Percentiles rank a stretch among this genome's conserved stretches.
Evolutionary conservation across 257 asterid species (phyloP).

Genomic region (Henckelia pumila): DNA sequence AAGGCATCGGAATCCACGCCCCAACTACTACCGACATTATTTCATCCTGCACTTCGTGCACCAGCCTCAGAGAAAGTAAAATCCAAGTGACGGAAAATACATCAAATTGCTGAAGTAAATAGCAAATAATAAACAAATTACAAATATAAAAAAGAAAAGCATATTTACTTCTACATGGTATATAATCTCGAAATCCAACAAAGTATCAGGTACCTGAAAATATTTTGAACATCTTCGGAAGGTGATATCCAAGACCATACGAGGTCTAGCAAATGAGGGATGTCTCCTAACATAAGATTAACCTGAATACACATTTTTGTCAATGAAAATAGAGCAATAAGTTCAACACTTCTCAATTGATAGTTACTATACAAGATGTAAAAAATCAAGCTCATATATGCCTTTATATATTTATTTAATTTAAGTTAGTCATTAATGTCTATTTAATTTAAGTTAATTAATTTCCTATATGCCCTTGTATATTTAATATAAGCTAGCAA

Average conservation of each 20-base stretch:
- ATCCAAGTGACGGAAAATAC: conserved; percentile 5
- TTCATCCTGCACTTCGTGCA: conserved; percentile 19
- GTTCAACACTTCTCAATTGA: neutral
- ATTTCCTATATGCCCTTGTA: too few relatives aligned
- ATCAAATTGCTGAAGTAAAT: conserved; percentile 20
- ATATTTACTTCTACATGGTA: neutral
- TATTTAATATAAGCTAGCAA: too few relatives aligned
- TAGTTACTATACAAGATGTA: neutral
- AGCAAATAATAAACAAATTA: neutral
- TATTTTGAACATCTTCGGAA: conserved; percentile 57
- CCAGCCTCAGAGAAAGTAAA: conserved; percentile 19
- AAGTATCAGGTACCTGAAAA: conserved; percentile 58
- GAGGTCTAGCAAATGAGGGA: conserved; percentile 81
- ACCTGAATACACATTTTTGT: conserved; percentile 59
- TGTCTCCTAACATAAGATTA: conserved; percentile 93
- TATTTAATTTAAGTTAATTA: too few relatives aligned
- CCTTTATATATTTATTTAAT: too few relatives aligned
- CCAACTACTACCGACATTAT: conserved; percentile 9
- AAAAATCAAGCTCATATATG: too few relatives aligned
- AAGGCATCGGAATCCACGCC: conserved; percentile 11
- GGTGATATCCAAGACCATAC: conserved; percentile 97
- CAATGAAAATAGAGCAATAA: conserved; percentile 28
- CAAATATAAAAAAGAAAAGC: neutral
- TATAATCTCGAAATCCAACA: conserved; percentile 12
- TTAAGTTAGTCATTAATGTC: too few relatives aligned